Conservation (phyloP, 2,329 filamentous ascomycete species). For the Fusarium sp. region DNA sequence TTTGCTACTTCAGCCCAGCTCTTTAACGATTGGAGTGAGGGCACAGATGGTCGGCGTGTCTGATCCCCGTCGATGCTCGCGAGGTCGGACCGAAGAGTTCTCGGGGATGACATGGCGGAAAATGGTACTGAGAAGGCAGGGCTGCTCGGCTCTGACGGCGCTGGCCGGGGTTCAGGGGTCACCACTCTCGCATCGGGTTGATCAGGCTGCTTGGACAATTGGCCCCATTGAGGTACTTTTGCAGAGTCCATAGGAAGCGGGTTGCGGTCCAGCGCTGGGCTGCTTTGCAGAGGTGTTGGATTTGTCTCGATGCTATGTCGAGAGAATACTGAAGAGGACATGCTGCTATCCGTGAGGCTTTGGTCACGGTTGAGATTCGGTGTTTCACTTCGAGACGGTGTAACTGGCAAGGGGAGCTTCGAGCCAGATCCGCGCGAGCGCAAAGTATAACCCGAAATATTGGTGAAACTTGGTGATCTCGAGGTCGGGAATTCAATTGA, state of each 20-base stretch:
- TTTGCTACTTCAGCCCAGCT: slow-evolving; percentile 55
- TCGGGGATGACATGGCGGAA: slow-evolving; percentile 48
- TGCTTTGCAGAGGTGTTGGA: slow-evolving; percentile 46
- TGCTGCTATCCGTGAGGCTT: slow-evolving; percentile 56
- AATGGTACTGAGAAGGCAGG: slow-evolving; percentile 42
- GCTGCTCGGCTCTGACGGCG: slow-evolving; percentile 31
- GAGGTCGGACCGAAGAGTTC: slow-evolving; percentile 34
- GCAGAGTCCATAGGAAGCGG: slow-evolving; percentile 16
- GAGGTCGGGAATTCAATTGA: slow-evolving; percentile 29
- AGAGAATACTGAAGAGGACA: slow-evolving; percentile 55
- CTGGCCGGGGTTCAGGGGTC: slow-evolving; percentile 26
- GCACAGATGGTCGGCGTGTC: slow-evolving; percentile 37
- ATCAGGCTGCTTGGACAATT: slow-evolving; percentile 27
- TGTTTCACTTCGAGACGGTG: slow-evolving; percentile 50
- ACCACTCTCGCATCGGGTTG: slow-evolving; percentile 3
- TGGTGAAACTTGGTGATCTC: slow-evolving; percentile 42
- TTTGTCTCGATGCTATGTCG: slow-evolving; percentile 48
- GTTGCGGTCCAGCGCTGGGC: slow-evolving; percentile 41
- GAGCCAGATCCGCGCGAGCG: slow-evolving; percentile 51
- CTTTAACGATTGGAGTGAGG: slow-evolving; percentile 48
- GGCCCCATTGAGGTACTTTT: slow-evolving; percentile 38
- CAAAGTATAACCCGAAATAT: slow-evolving; percentile 42
- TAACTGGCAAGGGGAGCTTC: slow-evolving; percentile 52
- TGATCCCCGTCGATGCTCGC: slow-evolving; percentile 30
- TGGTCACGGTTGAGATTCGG: slow-evolving; percentile 49